phyloP scores from a whole-genome alignment of 306 rosid species.

The Sesbania bispinosa region DNA sequence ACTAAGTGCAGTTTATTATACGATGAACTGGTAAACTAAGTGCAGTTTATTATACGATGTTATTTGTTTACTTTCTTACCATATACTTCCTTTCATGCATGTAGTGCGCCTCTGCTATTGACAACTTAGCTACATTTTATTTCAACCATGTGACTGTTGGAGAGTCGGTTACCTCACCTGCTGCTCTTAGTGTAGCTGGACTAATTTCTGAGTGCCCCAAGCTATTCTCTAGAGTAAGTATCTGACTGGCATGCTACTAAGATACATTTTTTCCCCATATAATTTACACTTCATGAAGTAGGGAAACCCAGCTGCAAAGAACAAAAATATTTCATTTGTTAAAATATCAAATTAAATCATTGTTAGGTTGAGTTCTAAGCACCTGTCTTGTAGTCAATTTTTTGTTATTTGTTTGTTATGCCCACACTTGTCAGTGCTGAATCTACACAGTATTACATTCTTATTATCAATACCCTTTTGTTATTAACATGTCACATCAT shows the following conservation, averaged over 20 bases:
- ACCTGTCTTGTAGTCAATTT: background rate
- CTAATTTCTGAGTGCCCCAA: slow-evolving; percentile 58
- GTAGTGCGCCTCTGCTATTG: slow-evolving; percentile 85
- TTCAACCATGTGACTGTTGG: slow-evolving; percentile 66
- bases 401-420: background rate
- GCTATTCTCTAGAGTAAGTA: slow-evolving; percentile 77
- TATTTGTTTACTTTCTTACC: background rate
- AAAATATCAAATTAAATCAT: too few species aligned
- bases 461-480: background rate
- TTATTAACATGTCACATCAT: background rate
- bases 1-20: too few species aligned
- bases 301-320: too few species aligned
- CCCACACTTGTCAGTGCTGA: background rate
- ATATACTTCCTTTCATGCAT: slow-evolving; percentile 11
- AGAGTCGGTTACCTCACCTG: slow-evolving; percentile 56
- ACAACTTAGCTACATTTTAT: slow-evolving; percentile 77
- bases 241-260: slow-evolving; percentile 1
- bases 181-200: slow-evolving; percentile 55
- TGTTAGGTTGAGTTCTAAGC: too few species aligned
- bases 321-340: too few species aligned
- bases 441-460: background rate
- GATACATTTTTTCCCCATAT: background rate
- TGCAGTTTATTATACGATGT: background rate
- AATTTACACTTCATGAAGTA: background rate
- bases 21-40: slow-evolving; percentile 11